These are phyloP conservation scores for Echinosophora koreensis DNA, from an alignment of 306 rosid species.

Conservation along the genomic window DNA sequence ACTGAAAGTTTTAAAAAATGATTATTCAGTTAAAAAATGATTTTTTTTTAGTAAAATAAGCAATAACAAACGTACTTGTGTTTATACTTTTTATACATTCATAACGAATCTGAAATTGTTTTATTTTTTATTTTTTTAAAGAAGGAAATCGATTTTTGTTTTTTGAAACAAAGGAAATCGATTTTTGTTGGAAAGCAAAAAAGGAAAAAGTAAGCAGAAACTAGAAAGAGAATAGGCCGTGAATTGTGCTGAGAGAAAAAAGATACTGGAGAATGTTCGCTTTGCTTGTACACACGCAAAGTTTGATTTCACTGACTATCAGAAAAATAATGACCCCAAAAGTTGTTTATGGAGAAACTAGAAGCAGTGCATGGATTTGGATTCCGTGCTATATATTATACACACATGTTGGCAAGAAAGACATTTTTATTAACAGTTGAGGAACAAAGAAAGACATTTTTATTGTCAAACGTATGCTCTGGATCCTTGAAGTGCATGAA, in stretches of 20 bases:
- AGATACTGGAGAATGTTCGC: conserved; percentile 21
- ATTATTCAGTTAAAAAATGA: too few species aligned
- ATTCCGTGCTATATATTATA: conserved; percentile 32
- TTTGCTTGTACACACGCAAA: background rate
- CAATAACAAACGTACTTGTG: too few species aligned
- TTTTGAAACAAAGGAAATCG: conserved; percentile 23
- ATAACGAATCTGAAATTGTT: background rate
- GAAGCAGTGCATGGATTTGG: conserved; percentile 38
- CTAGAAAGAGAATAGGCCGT: conserved; percentile 13
- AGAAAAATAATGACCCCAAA: conserved; percentile 20
- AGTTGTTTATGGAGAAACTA: conserved; percentile 41
- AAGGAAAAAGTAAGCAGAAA: background rate
- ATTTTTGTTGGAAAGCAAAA: conserved; percentile 18
- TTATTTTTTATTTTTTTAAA: background rate
- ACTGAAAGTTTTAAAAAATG: too few species aligned
- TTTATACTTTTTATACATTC: background rate
- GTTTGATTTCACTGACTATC: conserved; percentile 7
- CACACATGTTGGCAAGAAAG: background rate
- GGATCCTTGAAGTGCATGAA: background rate
- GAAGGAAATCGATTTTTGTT: conserved; percentile 21
- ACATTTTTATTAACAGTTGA: too few species aligned
- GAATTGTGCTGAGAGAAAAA: conserved; percentile 7
- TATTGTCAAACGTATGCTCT: background rate
- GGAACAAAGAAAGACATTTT: background rate
- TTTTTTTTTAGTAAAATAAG: too few species aligned